A percentile compares a stretch with the other conserved stretches of the same genome.
These are phyloP conservation scores for Nymphaea thermarum DNA, from an alignment of 164 flowering plant genomes.

Conservation along the genomic window DNA sequence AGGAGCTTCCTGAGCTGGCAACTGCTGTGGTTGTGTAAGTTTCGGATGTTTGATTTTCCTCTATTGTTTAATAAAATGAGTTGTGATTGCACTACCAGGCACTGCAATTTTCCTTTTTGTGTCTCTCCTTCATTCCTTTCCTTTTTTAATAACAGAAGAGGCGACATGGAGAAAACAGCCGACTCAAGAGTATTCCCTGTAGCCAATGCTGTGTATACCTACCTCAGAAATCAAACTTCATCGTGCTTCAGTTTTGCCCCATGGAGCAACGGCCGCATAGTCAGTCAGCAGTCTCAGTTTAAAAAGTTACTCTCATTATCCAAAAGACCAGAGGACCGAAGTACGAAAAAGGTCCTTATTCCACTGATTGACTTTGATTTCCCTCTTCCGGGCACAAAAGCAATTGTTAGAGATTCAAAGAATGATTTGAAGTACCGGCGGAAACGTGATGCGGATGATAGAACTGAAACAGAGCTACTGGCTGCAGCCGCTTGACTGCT, in stretches of 20 bases:
- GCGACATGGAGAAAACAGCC: constrained; percentile 64
- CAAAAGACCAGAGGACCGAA: constrained; percentile 30
- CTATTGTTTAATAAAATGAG: not conserved
- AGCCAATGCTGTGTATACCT: constrained; percentile 58
- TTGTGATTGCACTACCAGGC: not conserved
- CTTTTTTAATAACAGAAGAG: constrained; percentile 41
- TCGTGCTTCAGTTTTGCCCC: constrained; percentile 59
- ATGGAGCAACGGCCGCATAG: constrained; percentile 87
- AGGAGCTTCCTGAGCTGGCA: constrained; percentile 79
- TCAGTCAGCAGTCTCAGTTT: constrained; percentile 71
- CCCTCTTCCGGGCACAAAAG: constrained; percentile 20
- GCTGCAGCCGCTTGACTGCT: constrained; percentile 33
- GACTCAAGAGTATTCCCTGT: constrained; percentile 43
- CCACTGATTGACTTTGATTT: constrained; percentile 36
- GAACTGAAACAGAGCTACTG: constrained; percentile 33
- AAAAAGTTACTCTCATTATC: constrained; percentile 34
- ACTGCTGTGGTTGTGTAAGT: constrained; percentile 77
- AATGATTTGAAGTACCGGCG: constrained; percentile 9
- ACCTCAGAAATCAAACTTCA: constrained; percentile 52
- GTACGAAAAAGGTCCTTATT: constrained; percentile 24
- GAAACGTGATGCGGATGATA: constrained; percentile 13
- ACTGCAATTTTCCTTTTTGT: not conserved
- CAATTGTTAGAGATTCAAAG: constrained; percentile 12
- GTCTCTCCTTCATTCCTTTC: not conserved
- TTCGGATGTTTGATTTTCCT: constrained; percentile 2